These are phyloP conservation scores for Phaffia australis DNA, from an alignment of 768 basidiomycete genomes.

Conservation along the genomic window DNA sequence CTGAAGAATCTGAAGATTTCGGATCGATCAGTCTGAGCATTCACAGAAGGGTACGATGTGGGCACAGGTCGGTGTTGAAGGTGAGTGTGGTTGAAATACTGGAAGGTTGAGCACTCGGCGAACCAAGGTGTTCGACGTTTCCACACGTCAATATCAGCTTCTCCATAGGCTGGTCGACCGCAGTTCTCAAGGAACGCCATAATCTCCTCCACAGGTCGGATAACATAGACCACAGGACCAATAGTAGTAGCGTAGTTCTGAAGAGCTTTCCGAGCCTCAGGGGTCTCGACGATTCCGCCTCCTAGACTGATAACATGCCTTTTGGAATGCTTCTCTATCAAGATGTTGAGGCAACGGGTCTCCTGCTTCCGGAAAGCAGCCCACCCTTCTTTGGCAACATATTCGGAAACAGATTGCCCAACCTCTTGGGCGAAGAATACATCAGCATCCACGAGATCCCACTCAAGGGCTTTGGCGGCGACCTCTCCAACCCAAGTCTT, in stretches of 20 bases:
- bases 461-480: constrained; percentile 60
- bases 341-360: constrained; percentile 53
- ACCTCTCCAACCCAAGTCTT: constrained; percentile 79
- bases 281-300: constrained; percentile 85
- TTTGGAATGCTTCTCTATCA: constrained; percentile 49
- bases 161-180: constrained; percentile 76
- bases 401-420: constrained; percentile 55
- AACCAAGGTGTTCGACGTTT: constrained; percentile 77
- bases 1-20: constrained; percentile 79
- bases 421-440: constrained; percentile 54
- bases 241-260: constrained; percentile 50
- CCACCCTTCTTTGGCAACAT: constrained; percentile 78
- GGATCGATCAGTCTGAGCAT: constrained; percentile 33
- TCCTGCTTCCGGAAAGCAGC: constrained; percentile 77
- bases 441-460: constrained; percentile 78
- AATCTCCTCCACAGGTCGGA: constrained; percentile 68
- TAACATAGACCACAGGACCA: constrained; percentile 74
- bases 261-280: constrained; percentile 60
- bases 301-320: constrained; percentile 78
- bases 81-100: constrained; percentile 57
- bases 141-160: constrained; percentile 74
- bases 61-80: constrained; percentile 21
- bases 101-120: constrained; percentile 63
- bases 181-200: constrained; percentile 57
- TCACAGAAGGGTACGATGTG: constrained; percentile 25